These are phyloP conservation scores for Odontarrhena argentea DNA, from an alignment of 345 rosid genomes.

Conservation along the genomic window DNA sequence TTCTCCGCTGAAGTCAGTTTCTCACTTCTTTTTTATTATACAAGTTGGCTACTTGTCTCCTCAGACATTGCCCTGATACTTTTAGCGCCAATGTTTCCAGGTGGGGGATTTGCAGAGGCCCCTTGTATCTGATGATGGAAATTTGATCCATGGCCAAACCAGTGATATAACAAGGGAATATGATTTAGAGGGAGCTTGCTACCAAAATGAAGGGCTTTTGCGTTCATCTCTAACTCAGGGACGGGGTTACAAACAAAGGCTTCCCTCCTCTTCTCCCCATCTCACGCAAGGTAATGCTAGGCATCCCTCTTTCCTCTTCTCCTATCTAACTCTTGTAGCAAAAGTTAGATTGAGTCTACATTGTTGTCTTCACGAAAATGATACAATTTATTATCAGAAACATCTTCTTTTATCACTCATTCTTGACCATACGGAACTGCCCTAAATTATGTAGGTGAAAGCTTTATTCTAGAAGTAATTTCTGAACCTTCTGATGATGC, in stretches of 20 bases:
- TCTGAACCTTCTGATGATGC: conserved; percentile 60
- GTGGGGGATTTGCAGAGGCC: conserved; percentile 72
- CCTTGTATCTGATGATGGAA: conserved; percentile 60
- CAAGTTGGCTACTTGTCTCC: background rate
- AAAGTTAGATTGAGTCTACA: background rate
- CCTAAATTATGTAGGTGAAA: conserved; percentile 54
- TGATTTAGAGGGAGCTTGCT: conserved; percentile 73
- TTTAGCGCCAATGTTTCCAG: conserved; percentile 40
- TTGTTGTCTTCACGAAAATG: conserved; percentile 3
- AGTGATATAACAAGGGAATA: conserved; percentile 56
- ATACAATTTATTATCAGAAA: conserved; percentile 1
- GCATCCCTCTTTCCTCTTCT: conserved; percentile 21
- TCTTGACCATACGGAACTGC: conserved; percentile 8
- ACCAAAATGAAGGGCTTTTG: conserved; percentile 62
- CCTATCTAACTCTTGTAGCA: conserved; percentile 1
- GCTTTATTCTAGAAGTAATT: conserved; percentile 60
- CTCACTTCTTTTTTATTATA: background rate
- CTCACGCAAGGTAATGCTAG: conserved; percentile 46
- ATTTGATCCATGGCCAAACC: conserved; percentile 47
- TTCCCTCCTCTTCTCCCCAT: conserved; percentile 55
- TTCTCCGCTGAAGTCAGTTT: conserved; percentile 21
- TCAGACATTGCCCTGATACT: conserved; percentile 23
- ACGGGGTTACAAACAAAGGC: conserved; percentile 68
- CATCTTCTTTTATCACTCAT: conserved; percentile 11
- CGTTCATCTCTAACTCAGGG: conserved; percentile 54